Percentiles rank a stretch among this genome's conserved stretches.
These are phyloP conservation scores for Candolleomyces eurysporus DNA, from an alignment of 768 basidiomycete genomes.

Conservation along the genomic window DNA sequence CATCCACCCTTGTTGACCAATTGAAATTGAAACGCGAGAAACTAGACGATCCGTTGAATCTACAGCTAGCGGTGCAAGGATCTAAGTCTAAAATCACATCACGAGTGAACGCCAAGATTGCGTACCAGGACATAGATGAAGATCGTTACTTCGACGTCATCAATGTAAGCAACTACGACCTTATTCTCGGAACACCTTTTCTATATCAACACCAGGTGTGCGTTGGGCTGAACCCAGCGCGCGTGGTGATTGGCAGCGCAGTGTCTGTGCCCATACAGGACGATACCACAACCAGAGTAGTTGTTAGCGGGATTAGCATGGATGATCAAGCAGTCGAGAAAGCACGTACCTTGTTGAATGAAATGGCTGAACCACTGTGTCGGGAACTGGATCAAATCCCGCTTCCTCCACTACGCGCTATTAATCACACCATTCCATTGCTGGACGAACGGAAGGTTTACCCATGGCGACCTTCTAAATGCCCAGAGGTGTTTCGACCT, in stretches of 20 bases:
- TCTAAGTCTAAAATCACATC: too few relatives aligned
- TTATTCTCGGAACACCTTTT: slow-evolving; percentile 40
- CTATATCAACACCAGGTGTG: slow-evolving; percentile 28
- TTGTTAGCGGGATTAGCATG: neutral
- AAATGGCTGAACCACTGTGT: slow-evolving; percentile 1
- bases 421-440: slow-evolving; percentile 10
- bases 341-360: neutral
- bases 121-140: slow-evolving; percentile 8
- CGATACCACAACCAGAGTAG: too few relatives aligned
- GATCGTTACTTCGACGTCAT: slow-evolving; percentile 30
- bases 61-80: too few relatives aligned
- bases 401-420: slow-evolving; percentile 5
- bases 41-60: too few relatives aligned
- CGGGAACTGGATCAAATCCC: neutral
- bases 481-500: slow-evolving; percentile 19
- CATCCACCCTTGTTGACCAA: too few relatives aligned
- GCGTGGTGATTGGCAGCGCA: slow-evolving; percentile 23
- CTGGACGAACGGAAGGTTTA: slow-evolving; percentile 3
- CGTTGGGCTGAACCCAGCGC: slow-evolving; percentile 24
- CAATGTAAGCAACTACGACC: slow-evolving; percentile 39
- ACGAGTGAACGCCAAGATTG: too few relatives aligned
- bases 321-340: neutral
- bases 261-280: too few relatives aligned
- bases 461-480: slow-evolving; percentile 3
- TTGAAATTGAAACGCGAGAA: too few relatives aligned